Conservation (phyloP, 331 rosid genomes). For the Rosa hybrid region DNA sequence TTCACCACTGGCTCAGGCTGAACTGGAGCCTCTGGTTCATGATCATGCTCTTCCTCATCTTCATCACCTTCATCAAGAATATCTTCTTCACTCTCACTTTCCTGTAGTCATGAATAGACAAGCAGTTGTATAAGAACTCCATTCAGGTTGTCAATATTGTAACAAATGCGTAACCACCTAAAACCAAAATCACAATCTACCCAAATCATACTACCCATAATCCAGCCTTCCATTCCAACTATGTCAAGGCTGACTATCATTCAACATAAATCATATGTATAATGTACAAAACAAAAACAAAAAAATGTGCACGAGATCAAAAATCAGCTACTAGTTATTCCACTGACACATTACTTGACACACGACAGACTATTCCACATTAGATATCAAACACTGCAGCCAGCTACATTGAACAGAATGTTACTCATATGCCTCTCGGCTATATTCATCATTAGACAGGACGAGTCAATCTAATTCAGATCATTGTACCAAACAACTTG, state of each 20-base stretch:
- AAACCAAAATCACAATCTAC: background rate
- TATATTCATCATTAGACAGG: background rate
- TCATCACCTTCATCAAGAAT: conserved; percentile 87
- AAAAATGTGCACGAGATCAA: background rate
- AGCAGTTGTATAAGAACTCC: conserved; percentile 14
- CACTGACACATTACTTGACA: background rate
- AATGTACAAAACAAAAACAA: background rate
- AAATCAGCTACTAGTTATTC: background rate
- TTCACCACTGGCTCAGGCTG: conserved; percentile 54
- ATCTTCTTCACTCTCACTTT: conserved; percentile 84
- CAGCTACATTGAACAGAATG: conserved; percentile 4
- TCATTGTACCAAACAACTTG: background rate
- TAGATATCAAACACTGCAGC: background rate
- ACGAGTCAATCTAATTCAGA: background rate
- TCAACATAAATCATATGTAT: background rate
- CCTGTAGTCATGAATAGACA: conserved; percentile 43
- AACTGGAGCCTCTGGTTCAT: conserved; percentile 50
- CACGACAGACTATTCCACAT: background rate
- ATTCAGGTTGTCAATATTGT: background rate
- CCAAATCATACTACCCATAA: background rate
- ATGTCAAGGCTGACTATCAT: background rate
- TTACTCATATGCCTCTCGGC: background rate
- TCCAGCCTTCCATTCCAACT: background rate
- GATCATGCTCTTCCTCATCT: conserved; percentile 87
- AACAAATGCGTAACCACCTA: background rate